Base-by-base conservation (phyloP, 306 rosid genomes). In the Castanea sativa region DNA sequence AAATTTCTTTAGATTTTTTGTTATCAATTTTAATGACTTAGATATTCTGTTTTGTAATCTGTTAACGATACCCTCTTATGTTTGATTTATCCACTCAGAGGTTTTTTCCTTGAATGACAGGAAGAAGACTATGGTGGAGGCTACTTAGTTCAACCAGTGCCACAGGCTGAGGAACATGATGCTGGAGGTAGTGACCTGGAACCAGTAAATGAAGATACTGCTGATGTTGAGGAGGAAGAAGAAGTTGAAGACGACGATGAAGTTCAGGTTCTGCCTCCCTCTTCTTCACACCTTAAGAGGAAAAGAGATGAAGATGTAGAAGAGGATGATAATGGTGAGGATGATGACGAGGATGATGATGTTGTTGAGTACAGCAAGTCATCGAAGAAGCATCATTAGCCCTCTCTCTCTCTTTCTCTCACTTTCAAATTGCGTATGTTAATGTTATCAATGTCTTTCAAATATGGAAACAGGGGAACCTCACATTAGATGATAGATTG, bases 61-160 rank as follows among this genome's bases (percentile, higher is more conserved):
- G 61, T 5, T 33, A 29, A 1, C 5, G 15, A 13, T 38, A 35
- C 4, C 1, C 15, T 18, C 27, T 4, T 2, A 23, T 43, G 61
- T 14, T 11, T 58, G 16, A 69, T 55, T 73, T 53, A 59, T 25
- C 19, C 11, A 69, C 65, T 61, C 2, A 35, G 8, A 23, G 13
- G 21, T 38, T 35, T 64, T 11, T 69, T 84, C 15, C 7, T 77
- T 79, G 80, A 77, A 68, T 83, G 11, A 57, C 92, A 93, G 98
- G 98, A 93, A 74, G 96, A 91, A 58, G 98, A 93, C 86, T 86
- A 29, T 73, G 97, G 94, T 16, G 91, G 79, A 52, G 97, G 98
- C 33, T 93, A 91, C 83, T 85, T 91, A 25, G 97, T 93, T 80
- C 98, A 91, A 84, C 97, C 98, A 0, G 97, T 93, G 76, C 90